These are phyloP conservation scores for Cynara cardunculus DNA, from an alignment of 129 eudicot genomes.

Conservation along the genomic window DNA sequence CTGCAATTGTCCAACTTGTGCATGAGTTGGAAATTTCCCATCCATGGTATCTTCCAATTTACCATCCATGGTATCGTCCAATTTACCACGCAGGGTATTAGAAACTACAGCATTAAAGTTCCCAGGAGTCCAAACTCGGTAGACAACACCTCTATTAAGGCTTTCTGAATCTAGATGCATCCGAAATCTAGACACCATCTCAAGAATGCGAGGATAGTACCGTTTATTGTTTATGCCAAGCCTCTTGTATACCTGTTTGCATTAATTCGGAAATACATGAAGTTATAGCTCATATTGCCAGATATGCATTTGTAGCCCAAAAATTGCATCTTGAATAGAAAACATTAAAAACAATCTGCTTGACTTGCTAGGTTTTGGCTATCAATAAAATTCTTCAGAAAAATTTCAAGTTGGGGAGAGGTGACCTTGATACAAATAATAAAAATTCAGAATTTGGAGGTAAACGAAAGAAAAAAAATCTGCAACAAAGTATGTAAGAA, in stretches of 20 bases:
- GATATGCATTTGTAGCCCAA: background rate
- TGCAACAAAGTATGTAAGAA: background rate
- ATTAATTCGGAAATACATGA: background rate
- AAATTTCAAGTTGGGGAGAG: background rate
- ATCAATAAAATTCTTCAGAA: background rate
- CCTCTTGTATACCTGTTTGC: slow-evolving; percentile 59
- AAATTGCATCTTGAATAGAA: background rate
- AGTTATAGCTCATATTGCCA: background rate
- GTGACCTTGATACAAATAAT: background rate
- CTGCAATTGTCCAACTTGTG: slow-evolving; percentile 20
- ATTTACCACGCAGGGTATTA: slow-evolving; percentile 25
- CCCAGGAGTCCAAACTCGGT: slow-evolving; percentile 76
- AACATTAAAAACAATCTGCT: background rate
- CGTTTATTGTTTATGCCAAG: slow-evolving; percentile 69
- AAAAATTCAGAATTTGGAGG: background rate
- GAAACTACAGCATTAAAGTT: slow-evolving; percentile 42
- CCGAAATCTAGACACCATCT: slow-evolving; percentile 59
- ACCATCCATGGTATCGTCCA: slow-evolving; percentile 20
- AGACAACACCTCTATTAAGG: slow-evolving; percentile 57
- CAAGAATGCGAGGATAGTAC: slow-evolving; percentile 47
- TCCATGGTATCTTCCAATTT: slow-evolving; percentile 13
- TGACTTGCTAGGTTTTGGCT: slow-evolving; percentile 2
- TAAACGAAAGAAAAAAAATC: background rate
- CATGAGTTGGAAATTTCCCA: slow-evolving; percentile 20
- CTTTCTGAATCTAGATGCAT: slow-evolving; percentile 65